Evolutionary conservation across 495 filamentous ascomycete species (phyloP), one percentile per base, ranked within the genome.

Genomic region (Penicillium maclennaniae): DNA sequence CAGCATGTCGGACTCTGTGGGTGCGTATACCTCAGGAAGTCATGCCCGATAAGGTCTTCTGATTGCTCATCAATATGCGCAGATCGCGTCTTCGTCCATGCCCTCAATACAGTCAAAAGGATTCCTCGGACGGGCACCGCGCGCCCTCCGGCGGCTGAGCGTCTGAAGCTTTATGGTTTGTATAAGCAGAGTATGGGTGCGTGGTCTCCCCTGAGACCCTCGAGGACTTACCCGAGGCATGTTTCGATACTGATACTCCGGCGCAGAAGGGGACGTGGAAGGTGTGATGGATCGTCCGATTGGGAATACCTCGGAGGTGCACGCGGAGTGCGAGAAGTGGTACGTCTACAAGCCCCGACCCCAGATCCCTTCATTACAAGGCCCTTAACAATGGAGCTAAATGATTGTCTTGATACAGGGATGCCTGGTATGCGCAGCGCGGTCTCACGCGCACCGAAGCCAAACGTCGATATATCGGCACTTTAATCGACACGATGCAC

Each of bases 11-110:
- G 79, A 82, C 63, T 81, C 79, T 63, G 74, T 82, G 57, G 79
- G 79, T 74, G 59, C 63, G 79, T 70, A 43, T 43, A n/a, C 3
- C 9, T n/a, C 15, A 50, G 23, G n/a, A 14, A 19, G 14, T 26
- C 38, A 25, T 28, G 31, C 5, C 41, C 26, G 49, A 6, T 52
- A 28, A 42, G 12, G 19, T 7, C 4, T 1, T 23, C 15, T 20
- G 38, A 43, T 43, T 39, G 19, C 27, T 41, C 27, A 34, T 47
- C 6, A 26, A 14, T 28, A 4, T 28, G 15, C 20, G 10, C 38
- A 96, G 93, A 98, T 75, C 85, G 93, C 64, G 93, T 98, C 69
- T 98, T 98, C 74, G 91, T 92, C 69, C 92, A 98, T 82, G 93
- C 93, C 53, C 84, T 98, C 66, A 96, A 95, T 72, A 97, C 92